Percentiles rank a stretch among this genome's conserved stretches.
phyloP scores from a whole-genome alignment of 106 monocot genomes.

The Alisma plantagoaquatica region DNA sequence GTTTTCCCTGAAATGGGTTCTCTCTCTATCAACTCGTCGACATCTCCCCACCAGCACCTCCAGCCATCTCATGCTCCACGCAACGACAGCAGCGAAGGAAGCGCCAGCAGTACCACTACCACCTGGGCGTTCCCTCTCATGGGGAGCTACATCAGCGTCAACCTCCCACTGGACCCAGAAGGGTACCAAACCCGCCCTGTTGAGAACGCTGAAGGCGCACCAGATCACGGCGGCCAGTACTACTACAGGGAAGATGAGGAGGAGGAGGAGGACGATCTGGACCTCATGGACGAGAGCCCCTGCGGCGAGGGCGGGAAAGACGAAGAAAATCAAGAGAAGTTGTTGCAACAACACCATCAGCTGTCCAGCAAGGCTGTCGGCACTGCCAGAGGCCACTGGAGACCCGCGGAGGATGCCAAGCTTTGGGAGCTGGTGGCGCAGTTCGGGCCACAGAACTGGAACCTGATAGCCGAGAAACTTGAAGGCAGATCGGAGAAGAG shows the following conservation, averaged over 20 bases:
- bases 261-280: too few relatives aligned
- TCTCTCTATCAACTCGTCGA: conserved; percentile 40
- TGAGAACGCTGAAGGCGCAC: background rate
- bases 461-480: conserved; percentile 13
- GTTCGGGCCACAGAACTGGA: conserved; percentile 17
- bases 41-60: too few relatives aligned
- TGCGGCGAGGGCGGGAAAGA: too few relatives aligned
- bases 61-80: too few relatives aligned
- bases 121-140: conserved; percentile 15
- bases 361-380: too few relatives aligned
- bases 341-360: too few relatives aligned
- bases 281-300: too few relatives aligned
- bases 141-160: conserved; percentile 12
- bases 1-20: conserved; percentile 34
- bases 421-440: conserved; percentile 12
- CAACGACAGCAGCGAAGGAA: too few relatives aligned
- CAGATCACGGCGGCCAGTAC: too few relatives aligned
- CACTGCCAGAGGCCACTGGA: conserved; percentile 21
- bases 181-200: background rate
- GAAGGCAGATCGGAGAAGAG: conserved; percentile 15
- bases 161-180: too few relatives aligned
- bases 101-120: background rate
- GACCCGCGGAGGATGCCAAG: conserved; percentile 10
- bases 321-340: too few relatives aligned
- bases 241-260: too few relatives aligned